Conservation (phyloP, 163 green algal species). For the Prototheca cutis region DNA sequence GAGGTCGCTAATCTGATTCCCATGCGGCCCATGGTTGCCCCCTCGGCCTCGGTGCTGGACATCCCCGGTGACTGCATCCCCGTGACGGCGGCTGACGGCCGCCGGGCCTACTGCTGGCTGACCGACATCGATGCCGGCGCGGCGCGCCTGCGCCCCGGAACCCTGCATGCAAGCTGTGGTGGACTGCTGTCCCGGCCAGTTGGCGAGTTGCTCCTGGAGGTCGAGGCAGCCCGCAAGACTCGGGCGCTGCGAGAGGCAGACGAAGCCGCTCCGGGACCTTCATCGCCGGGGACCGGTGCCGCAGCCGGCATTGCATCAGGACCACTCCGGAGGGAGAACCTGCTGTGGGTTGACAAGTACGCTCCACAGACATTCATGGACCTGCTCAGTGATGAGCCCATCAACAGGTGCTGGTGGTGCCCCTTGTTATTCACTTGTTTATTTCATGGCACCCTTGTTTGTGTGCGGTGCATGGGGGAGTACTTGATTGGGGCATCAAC, state of each 20-base stretch:
- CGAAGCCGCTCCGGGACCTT: no score
- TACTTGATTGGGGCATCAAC: no score
- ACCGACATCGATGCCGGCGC: no score
- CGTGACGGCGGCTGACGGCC: conserved; percentile 14
- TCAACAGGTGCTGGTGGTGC: conserved; percentile 78
- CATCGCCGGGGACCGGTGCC: no score
- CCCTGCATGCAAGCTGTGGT: neutral
- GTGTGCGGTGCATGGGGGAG: no score
- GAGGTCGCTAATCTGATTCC: neutral
- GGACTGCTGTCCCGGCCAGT: neutral
- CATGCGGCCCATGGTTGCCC: conserved; percentile 3
- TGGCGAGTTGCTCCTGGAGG: conserved; percentile 8
- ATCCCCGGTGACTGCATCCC: conserved; percentile 6
- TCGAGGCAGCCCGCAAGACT: conserved; percentile 21
- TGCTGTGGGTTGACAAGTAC: conserved; percentile 83
- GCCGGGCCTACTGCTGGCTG: conserved; percentile 24
- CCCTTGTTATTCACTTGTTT: no score
- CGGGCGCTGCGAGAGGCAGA: conserved; percentile 13
- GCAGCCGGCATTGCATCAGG: no score
- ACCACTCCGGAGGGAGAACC: conserved; percentile 10
- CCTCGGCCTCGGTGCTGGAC: neutral
- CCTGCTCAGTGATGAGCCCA: conserved; percentile 71
- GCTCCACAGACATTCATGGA: conserved; percentile 62
- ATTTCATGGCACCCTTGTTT: no score
- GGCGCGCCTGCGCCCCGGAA: no score